Conservation (phyloP, 441 rosid species). For the Erodium moschatum region DNA sequence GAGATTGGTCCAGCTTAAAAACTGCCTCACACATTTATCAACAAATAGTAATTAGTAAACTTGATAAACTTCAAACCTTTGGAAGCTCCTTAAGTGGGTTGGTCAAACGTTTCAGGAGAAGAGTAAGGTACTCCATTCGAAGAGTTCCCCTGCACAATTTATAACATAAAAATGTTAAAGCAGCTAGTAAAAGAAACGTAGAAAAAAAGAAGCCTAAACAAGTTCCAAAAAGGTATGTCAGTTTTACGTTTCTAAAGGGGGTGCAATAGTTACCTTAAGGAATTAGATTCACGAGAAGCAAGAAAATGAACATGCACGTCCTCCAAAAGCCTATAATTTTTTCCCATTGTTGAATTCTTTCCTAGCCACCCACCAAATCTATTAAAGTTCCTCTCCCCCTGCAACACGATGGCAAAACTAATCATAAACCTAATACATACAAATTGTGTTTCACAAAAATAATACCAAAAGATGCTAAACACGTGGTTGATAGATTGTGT, state of each 20-base stretch:
- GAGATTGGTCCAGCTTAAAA: not conserved
- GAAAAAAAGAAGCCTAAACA: not conserved
- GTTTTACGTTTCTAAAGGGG: not conserved
- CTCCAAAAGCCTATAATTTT: slow-evolving; percentile 80
- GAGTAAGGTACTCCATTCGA: slow-evolving; percentile 67
- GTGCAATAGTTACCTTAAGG: slow-evolving; percentile 51
- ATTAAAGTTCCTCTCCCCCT: slow-evolving; percentile 94
- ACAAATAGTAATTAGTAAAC: not conserved
- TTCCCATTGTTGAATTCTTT: slow-evolving; percentile 81
- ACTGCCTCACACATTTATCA: not conserved
- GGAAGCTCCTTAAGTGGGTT: slow-evolving; percentile 69
- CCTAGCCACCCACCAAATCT: slow-evolving; percentile 98
- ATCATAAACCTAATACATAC: slow-evolving; percentile 11
- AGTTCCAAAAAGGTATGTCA: not conserved
- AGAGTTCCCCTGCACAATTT: slow-evolving; percentile 52
- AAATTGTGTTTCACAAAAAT: not conserved
- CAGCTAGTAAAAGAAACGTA: slow-evolving; percentile 10
- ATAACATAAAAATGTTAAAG: slow-evolving; percentile 17
- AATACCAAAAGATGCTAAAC: not conserved
- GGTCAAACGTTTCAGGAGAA: slow-evolving; percentile 63
- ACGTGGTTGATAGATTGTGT: no score
- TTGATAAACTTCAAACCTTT: slow-evolving; percentile 46
- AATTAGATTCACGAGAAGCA: slow-evolving; percentile 76
- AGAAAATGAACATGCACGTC: slow-evolving; percentile 90
- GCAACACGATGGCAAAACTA: slow-evolving; percentile 22